Percentiles rank a stretch among this genome's conserved stretches.
Conservation (phyloP, 305 asterid species). For the Stenogyne calaminthoides region DNA sequence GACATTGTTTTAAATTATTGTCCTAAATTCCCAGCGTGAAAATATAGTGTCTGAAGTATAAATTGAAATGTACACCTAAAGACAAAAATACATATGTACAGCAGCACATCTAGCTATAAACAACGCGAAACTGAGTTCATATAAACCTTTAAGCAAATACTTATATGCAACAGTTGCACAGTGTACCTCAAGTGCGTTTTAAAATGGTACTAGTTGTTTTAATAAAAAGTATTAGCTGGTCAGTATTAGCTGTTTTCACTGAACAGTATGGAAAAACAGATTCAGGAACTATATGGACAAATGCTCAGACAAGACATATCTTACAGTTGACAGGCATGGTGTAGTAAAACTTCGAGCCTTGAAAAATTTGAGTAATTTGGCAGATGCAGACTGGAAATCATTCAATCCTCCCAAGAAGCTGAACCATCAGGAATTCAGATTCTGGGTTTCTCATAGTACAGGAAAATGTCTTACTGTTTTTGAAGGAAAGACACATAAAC, state of each 20-base stretch:
- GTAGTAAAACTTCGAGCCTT: conserved; percentile 48
- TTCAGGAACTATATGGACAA: conserved; percentile 74
- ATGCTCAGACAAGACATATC: conserved; percentile 57
- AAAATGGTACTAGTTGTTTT: background rate
- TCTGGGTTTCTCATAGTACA: conserved; percentile 54
- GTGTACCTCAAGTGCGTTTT: background rate
- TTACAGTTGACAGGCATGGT: conserved; percentile 59
- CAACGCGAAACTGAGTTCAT: background rate
- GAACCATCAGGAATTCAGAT: conserved; percentile 63
- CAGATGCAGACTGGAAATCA: conserved; percentile 78
- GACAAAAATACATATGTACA: background rate
- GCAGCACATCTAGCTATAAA: background rate
- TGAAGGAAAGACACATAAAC: conserved; percentile 38
- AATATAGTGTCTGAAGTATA: background rate
- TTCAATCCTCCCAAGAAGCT: conserved; percentile 51
- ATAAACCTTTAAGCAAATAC: too few relatives aligned
- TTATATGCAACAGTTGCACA: background rate
- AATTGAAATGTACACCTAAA: background rate
- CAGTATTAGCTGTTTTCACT: background rate
- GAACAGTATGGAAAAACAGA: conserved; percentile 32
- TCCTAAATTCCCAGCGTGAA: background rate
- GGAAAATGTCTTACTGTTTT: conserved; percentile 60
- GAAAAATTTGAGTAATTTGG: conserved; percentile 41
- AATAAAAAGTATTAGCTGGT: background rate
- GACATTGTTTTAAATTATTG: background rate